Evolutionary conservation across 2,329 filamentous ascomycete species (phyloP), one percentile per base, ranked within the genome.

Genomic region (Ustulina deusta): DNA sequence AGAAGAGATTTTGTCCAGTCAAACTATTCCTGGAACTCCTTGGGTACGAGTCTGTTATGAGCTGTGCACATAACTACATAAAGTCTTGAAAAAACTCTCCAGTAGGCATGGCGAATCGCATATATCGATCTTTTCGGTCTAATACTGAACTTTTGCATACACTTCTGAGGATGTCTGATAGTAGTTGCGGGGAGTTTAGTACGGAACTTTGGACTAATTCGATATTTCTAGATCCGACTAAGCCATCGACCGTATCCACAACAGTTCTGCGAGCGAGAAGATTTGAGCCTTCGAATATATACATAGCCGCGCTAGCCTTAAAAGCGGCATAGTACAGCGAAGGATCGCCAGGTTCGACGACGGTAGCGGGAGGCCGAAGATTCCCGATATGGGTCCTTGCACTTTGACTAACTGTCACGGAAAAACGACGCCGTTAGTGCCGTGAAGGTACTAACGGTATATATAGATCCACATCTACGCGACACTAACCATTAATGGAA

Each of bases 41-140:
- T 44, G 4, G 36, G 34, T 11, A 44, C 55, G 38, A 22, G 17
- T 32, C 55, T 15, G n/a, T 44, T 17, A 42, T 58, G 11, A 58
- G 55, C 55, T 42, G 55, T 17, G 36, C 22, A 22, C 55, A 58
- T n/a, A 58, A 9, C 36, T 34, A 44, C 22, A 32, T 44, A 6
- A 58, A 58, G n/a, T 58, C 55, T 25, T 22, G 38, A 22, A 58
- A n/a, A 32, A 58, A 58, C 55, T 58, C 55, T 42, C 42, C 13
- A 20, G 40, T 10, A 32, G 40, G 55, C 55, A 59, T 59, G 6
- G 55, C 2, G 7, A n/a, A 34, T 29, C 38, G 55, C 55, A 59
- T 46, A 25, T 44, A 59, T 48, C 55, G 42, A 13, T 59, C 55
- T 15, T 59, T 59, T 25, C 55, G 42, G 25, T 48, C 38, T 9